A percentile compares a stretch with the other conserved stretches of the same genome.
These are phyloP conservation scores for Sungouiozyma intestinalis DNA, from an alignment of 805 yeast genomes.

Conservation along the genomic window DNA sequence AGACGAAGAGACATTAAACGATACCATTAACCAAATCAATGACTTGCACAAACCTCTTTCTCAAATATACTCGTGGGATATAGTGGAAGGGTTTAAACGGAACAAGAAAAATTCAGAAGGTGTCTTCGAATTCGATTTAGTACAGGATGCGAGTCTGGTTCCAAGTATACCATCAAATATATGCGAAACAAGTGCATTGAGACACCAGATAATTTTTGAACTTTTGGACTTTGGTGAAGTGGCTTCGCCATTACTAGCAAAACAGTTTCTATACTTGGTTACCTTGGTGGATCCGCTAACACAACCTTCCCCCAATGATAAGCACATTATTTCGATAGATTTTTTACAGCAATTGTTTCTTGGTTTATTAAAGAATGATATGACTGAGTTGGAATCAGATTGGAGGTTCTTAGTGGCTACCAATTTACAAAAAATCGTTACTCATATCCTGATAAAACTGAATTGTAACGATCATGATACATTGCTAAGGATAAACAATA, in stretches of 20 bases:
- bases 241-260: conserved; percentile 12
- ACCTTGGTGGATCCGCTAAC: conserved; percentile 52
- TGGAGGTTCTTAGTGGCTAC: conserved; percentile 21
- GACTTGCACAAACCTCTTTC: conserved; percentile 1
- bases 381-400: conserved; percentile 9
- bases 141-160: conserved; percentile 12
- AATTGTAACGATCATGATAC: conserved; percentile 20
- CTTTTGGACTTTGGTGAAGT: conserved; percentile 10
- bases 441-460: conserved; percentile 14
- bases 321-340: conserved; percentile 43
- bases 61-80: conserved; percentile 7
- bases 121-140: conserved; percentile 10
- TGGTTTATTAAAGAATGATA: conserved; percentile 29
- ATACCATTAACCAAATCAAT: conserved; percentile 1
- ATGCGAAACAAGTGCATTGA: conserved; percentile 12
- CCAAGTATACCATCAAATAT: conserved; percentile 12
- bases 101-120: conserved; percentile 1
- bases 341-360: conserved; percentile 42
- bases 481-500: conserved; percentile 10
- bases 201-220: conserved; percentile 18
- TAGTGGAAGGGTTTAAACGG: conserved; percentile 3
- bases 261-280: conserved; percentile 25
- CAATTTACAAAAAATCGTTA: conserved; percentile 24
- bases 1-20: conserved; percentile 1
- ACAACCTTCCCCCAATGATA: conserved; percentile 54